Percentiles rank a stretch among this genome's conserved stretches.
These are phyloP conservation scores for Cryptococcus sp. DNA, from an alignment of 1,284 basidiomycete species.

Conservation along the genomic window DNA sequence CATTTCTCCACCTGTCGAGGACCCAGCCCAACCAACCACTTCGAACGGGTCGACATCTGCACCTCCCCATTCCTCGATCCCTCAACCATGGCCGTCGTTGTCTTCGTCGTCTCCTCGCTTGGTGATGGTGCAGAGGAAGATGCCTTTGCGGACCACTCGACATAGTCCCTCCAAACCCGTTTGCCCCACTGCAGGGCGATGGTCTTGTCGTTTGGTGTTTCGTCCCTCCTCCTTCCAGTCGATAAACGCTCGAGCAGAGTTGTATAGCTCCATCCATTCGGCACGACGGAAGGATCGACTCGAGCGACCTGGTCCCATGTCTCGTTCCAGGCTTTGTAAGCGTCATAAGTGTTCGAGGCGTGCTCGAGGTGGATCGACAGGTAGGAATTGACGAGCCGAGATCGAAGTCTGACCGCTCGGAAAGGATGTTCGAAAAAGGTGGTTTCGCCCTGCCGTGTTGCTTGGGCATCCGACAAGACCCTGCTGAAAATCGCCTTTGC, in stretches of 20 bases:
- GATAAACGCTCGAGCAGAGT: constrained; percentile 65
- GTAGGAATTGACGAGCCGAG: constrained; percentile 73
- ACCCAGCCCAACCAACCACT: constrained; percentile 24
- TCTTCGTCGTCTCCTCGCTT: too few species aligned
- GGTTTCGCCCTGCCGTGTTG: background rate
- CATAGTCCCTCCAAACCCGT: constrained; percentile 33
- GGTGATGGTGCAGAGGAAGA: too few species aligned
- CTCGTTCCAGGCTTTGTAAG: constrained; percentile 34
- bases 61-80: too few species aligned
- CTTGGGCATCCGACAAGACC: constrained; percentile 54
- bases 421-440: constrained; percentile 50
- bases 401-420: constrained; percentile 55
- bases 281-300: constrained; percentile 46
- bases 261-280: constrained; percentile 57
- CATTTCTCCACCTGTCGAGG: constrained; percentile 36
- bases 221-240: constrained; percentile 33
- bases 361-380: constrained; percentile 60
- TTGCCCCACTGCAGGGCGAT: constrained; percentile 22
- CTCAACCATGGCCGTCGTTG: background rate
- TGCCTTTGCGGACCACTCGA: background rate
- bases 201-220: constrained; percentile 13
- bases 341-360: constrained; percentile 51
- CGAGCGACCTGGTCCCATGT: constrained; percentile 42
- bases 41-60: background rate
- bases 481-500: constrained; percentile 63